Conservation (phyloP, 495 filamentous ascomycete species). For the Astrocystis sublimbata region DNA sequence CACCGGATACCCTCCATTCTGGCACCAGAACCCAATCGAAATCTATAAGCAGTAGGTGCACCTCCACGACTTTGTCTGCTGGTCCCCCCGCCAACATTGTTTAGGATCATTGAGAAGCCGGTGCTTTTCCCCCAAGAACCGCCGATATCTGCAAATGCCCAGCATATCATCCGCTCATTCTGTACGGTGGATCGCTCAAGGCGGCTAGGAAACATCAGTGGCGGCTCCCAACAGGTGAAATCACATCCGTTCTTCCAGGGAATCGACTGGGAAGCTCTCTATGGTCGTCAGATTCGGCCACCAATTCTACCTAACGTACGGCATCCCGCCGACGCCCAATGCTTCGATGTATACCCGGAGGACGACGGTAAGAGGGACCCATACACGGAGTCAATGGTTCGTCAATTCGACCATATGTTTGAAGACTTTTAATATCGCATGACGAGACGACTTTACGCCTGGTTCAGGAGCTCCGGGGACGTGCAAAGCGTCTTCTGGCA, state of each 20-base stretch:
- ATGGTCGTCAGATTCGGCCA: slow-evolving; percentile 65
- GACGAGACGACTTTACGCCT: slow-evolving; percentile 12
- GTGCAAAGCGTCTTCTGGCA: not conserved
- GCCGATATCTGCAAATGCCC: slow-evolving; percentile 69
- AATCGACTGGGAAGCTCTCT: slow-evolving; percentile 85
- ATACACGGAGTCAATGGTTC: slow-evolving; percentile 73
- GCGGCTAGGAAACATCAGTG: slow-evolving; percentile 84
- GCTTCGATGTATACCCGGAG: slow-evolving; percentile 84
- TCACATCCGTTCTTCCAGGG: slow-evolving; percentile 81
- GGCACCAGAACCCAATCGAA: slow-evolving; percentile 93
- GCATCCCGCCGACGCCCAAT: slow-evolving; percentile 79
- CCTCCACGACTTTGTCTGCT: slow-evolving; percentile 5
- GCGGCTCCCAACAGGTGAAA: slow-evolving; percentile 80
- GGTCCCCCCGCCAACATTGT: slow-evolving; percentile 10
- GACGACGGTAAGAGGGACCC: slow-evolving; percentile 53
- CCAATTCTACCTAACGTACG: slow-evolving; percentile 85
- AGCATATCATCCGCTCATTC: slow-evolving; percentile 79
- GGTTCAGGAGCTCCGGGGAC: not conserved
- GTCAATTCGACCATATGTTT: slow-evolving; percentile 76
- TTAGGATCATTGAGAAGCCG: slow-evolving; percentile 72
- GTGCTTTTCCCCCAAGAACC: slow-evolving; percentile 66
- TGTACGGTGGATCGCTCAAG: slow-evolving; percentile 88
- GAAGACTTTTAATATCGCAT: slow-evolving; percentile 64
- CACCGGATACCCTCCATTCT: slow-evolving; percentile 95
- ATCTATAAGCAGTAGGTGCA: slow-evolving; percentile 83